phyloP scores from a whole-genome alignment of 805 yeast species.

The Candida sakaeoensis region DNA sequence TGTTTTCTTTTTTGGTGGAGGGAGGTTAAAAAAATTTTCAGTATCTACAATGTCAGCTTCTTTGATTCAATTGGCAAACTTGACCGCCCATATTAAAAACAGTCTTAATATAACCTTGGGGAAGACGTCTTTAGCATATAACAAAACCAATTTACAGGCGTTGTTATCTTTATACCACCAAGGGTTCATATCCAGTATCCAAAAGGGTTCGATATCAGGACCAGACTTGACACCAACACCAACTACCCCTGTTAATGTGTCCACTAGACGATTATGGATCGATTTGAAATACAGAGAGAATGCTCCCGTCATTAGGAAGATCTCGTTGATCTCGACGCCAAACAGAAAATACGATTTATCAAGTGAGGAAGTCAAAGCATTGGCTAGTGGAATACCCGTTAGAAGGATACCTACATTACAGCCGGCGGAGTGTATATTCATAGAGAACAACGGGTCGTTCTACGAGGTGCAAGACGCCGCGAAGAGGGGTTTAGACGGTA shows the following conservation, averaged over 20 bases:
- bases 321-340: slow-evolving; percentile 79
- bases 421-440: slow-evolving; percentile 85
- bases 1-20: not conserved
- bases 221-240: slow-evolving; percentile 77
- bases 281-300: slow-evolving; percentile 84
- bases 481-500: slow-evolving; percentile 64
- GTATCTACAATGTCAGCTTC: slow-evolving; percentile 55
- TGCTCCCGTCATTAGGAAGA: slow-evolving; percentile 68
- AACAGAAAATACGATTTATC: slow-evolving; percentile 67
- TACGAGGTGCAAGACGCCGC: slow-evolving; percentile 87
- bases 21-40: slow-evolving; percentile 2
- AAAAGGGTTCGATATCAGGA: slow-evolving; percentile 78
- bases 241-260: slow-evolving; percentile 80
- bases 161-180: slow-evolving; percentile 84
- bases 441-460: slow-evolving; percentile 49
- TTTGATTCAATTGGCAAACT: slow-evolving; percentile 74
- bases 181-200: slow-evolving; percentile 82
- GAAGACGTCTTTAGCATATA: slow-evolving; percentile 76
- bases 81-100: slow-evolving; percentile 87
- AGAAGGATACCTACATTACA: slow-evolving; percentile 76
- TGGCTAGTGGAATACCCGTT: slow-evolving; percentile 73
- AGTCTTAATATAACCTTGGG: slow-evolving; percentile 72
- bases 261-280: slow-evolving; percentile 86
- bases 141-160: slow-evolving; percentile 76
- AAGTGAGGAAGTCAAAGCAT: slow-evolving; percentile 59